A percentile compares a stretch with the other conserved stretches of the same genome.
These are phyloP conservation scores for Sordariomycetes sp. DNA, from an alignment of 2,329 filamentous ascomycete genomes.

Conservation along the genomic window DNA sequence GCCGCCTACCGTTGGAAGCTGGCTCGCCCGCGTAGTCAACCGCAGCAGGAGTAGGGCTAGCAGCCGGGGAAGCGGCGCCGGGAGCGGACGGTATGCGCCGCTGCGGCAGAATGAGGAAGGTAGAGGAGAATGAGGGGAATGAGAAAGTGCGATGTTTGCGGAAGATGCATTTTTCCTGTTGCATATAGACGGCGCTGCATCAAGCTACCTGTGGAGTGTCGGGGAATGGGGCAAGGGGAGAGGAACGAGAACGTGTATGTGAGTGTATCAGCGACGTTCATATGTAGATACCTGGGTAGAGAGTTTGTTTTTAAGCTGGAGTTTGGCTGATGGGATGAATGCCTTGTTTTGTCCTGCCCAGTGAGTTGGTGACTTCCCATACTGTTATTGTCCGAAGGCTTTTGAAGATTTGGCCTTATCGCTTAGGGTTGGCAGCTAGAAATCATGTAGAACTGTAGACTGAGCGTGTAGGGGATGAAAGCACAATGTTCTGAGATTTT, in stretches of 20 bases:
- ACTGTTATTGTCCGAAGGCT: not conserved
- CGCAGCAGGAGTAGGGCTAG: constrained; percentile 19
- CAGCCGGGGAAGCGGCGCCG: constrained; percentile 18
- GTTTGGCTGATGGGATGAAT: not conserved
- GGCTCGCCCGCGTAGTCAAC: constrained; percentile 28
- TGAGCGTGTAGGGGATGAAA: not conserved
- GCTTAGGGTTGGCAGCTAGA: not conserved
- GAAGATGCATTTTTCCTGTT: constrained; percentile 7
- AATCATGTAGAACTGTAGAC: not conserved
- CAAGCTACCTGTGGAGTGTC: too few species aligned
- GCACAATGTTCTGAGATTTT: not conserved
- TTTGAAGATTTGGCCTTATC: too few species aligned
- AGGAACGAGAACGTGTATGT: not conserved
- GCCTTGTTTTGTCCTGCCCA: too few species aligned
- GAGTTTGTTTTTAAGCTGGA: not conserved
- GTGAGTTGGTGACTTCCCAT: not conserved
- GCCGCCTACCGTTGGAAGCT: constrained; percentile 26
- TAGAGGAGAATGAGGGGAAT: not conserved
- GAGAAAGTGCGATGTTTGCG: not conserved
- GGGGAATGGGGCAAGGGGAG: not conserved
- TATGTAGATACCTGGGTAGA: not conserved
- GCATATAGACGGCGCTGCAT: constrained; percentile 22
- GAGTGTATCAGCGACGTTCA: not conserved
- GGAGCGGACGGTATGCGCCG: constrained; percentile 26
- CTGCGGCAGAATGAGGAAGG: constrained; percentile 25